phyloP scores from a whole-genome alignment of 768 basidiomycete genomes.

The Lentinula edodes region DNA sequence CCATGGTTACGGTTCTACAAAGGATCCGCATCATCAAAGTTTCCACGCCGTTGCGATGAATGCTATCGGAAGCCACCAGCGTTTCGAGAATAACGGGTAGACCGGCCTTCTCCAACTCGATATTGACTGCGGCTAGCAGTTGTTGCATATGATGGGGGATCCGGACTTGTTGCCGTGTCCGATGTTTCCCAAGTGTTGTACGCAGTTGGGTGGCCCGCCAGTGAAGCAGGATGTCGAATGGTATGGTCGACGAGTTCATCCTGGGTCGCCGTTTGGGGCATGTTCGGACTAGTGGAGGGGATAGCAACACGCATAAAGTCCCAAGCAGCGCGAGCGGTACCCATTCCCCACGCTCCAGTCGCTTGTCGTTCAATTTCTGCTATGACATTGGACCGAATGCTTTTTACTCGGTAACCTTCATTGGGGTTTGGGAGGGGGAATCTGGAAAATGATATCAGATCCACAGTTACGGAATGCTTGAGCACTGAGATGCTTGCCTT shows the following conservation, averaged over 20 bases:
- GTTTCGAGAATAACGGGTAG: neutral
- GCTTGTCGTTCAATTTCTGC: constrained; percentile 60
- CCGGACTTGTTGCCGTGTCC: neutral
- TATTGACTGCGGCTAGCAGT: neutral
- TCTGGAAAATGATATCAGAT: constrained; percentile 22
- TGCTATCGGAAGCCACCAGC: neutral
- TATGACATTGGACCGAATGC: constrained; percentile 39
- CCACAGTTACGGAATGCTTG: neutral
- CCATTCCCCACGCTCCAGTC: constrained; percentile 50
- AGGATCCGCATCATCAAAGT: neutral
- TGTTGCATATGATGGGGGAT: neutral
- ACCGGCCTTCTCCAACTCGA: neutral
- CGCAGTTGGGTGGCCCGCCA: neutral
- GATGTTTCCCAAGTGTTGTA: neutral
- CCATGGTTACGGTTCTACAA: neutral
- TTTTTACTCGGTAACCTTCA: constrained; percentile 20
- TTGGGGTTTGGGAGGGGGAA: constrained; percentile 44
- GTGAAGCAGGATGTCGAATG: neutral
- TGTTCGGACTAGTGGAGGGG: constrained; percentile 16
- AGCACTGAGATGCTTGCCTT: constrained; percentile 34
- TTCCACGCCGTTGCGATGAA: neutral
- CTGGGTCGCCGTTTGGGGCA: neutral
- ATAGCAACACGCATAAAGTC: constrained; percentile 50
- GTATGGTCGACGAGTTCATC: neutral
- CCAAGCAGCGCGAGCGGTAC: constrained; percentile 45